phyloP scores from a whole-genome alignment of 1,284 basidiomycete species.

The Trichosporon ovoides region DNA sequence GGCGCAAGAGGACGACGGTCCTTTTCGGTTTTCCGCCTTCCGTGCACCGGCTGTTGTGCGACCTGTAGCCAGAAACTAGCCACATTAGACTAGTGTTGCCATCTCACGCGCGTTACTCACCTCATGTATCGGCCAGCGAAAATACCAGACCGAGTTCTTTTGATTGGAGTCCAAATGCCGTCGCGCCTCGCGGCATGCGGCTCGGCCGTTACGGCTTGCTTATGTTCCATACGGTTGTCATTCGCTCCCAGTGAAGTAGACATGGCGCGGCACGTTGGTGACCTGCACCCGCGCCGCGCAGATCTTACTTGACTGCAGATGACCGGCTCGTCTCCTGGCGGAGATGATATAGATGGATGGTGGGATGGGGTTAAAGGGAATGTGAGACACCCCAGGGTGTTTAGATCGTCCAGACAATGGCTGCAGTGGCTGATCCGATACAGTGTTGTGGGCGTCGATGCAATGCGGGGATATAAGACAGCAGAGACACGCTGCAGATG shows the following conservation, averaged over 20 bases:
- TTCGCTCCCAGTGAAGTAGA: neutral
- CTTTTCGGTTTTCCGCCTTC: conserved; percentile 35
- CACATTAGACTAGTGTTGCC: neutral
- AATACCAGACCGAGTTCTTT: conserved; percentile 15
- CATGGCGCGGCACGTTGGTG: conserved; percentile 3
- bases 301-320: neutral
- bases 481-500: no score
- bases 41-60: conserved; percentile 32
- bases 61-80: conserved; percentile 27
- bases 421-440: neutral
- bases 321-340: neutral
- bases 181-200: neutral
- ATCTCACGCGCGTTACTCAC: conserved; percentile 14
- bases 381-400: neutral
- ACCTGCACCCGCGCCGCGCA: conserved; percentile 3
- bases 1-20: conserved; percentile 34
- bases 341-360: neutral
- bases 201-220: neutral
- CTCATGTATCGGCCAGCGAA: conserved; percentile 29
- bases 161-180: neutral
- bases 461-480: no score
- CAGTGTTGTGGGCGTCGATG: neutral
- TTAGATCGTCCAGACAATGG: neutral
- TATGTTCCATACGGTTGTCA: neutral
- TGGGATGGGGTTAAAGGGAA: neutral